Base-by-base conservation (phyloP, 345 rosid genomes). In the Linum lewisii region DNA sequence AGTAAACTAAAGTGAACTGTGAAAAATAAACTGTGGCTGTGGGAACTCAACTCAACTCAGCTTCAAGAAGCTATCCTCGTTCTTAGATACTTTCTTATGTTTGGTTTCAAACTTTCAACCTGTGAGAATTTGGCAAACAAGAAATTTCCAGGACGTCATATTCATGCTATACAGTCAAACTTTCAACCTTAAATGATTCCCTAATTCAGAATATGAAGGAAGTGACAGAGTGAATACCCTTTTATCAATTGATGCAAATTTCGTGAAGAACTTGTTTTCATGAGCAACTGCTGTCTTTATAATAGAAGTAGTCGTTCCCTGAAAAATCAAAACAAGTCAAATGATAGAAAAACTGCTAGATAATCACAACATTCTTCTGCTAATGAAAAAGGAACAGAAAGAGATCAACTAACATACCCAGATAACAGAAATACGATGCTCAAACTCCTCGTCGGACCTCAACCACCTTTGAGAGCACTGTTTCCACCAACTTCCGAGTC, bases 401-500 rank as follows among this genome's bases (percentile, higher is more conserved):
- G 64, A 66, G 61, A 63, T 32, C 19, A 51, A 60, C 21, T 62
- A 63, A 73, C 78, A 49, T 77, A 88, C 97, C 90, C n/a, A 66
- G 64, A 36, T 76, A 83, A 73, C 50, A 56, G 82, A 73, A 59
- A 92, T 78, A 55, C 97, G 87, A 57, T 77, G 76, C 76, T 89
- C 97, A 73, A 88, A 89, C 81, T 83, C 98, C 72, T 92, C 72
- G n/a, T n/a, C n/a, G n/a, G n/a, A n/a, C n/a, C n/a, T n/a, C n/a
- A 20, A 78, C 84, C 59, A 92, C 85, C 74, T 85, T 86, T 66
- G 84, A 82, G 58, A 92, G 86, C 55, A 92, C 87, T 24, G 97
- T 80, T 80, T 92, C 98, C 75, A 92, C 82, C 77, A 89, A 64
- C 98, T 92, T n/a, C n/a, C n/a, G n/a, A n/a, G n/a, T n/a, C n/a